Percentiles rank a stretch among this genome's conserved stretches.
Evolutionary conservation across 768 basidiomycete species (phyloP).

Genomic region (Tylopilus subfusipes): DNA sequence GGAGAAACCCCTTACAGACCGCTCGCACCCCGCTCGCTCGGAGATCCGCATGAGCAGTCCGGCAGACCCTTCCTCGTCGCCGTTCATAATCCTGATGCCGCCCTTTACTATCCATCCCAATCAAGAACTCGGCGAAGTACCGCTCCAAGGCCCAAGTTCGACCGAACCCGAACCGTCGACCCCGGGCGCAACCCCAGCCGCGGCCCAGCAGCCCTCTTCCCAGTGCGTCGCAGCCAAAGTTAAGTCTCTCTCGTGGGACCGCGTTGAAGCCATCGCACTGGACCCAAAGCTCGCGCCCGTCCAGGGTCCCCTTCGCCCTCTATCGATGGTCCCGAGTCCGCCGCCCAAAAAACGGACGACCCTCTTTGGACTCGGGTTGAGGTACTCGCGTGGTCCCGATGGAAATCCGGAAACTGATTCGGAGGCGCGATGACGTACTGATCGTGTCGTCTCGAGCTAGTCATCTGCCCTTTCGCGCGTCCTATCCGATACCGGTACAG

Average conservation of each 20-base stretch:
- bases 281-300: conserved; percentile 34
- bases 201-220: conserved; percentile 4
- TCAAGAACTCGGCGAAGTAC: background rate
- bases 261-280: conserved; percentile 24
- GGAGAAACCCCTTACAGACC: conserved; percentile 15
- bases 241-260: conserved; percentile 23
- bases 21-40: background rate
- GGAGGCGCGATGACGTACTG: conserved; percentile 1
- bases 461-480: background rate
- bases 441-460: background rate
- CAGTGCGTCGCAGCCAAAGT: conserved; percentile 14
- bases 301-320: conserved; percentile 30
- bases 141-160: background rate
- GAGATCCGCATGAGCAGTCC: conserved; percentile 11
- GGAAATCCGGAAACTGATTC: background rate
- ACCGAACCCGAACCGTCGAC: background rate
- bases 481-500: background rate
- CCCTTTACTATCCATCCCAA: conserved; percentile 11
- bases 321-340: conserved; percentile 23
- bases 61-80: conserved; percentile 11
- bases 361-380: conserved; percentile 23
- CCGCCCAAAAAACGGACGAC: conserved; percentile 14
- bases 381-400: background rate
- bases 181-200: background rate
- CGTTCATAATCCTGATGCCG: conserved; percentile 12